A percentile compares a stretch with the other conserved stretches of the same genome.
Conservation (phyloP, 2,329 filamentous ascomycete genomes). For the Diaporthe batatas region DNA sequence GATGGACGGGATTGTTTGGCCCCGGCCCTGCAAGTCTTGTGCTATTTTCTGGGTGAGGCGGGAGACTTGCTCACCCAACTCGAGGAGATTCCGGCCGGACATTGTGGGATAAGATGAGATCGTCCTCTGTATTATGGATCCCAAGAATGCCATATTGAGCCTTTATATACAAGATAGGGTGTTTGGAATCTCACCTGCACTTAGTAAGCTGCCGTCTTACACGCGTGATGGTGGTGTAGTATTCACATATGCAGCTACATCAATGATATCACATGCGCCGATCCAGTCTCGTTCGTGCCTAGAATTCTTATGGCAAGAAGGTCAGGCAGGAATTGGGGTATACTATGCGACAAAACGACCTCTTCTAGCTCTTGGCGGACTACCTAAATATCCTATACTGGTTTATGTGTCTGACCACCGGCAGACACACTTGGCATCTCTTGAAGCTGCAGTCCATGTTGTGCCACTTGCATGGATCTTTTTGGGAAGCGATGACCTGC, state of each 20-base stretch:
- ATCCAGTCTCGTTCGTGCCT: too few species aligned
- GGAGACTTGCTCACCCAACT: constrained; percentile 6
- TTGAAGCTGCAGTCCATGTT: not conserved
- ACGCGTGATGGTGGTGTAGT: not conserved
- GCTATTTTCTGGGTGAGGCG: constrained; percentile 1
- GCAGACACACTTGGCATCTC: not conserved
- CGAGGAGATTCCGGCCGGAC: not conserved
- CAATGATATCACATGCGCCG: too few species aligned
- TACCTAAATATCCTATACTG: too few species aligned
- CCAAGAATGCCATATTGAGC: too few species aligned
- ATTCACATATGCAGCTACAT: too few species aligned
- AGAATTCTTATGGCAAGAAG: too few species aligned
- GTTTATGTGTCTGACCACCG: not conserved
- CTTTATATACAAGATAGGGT: not conserved
- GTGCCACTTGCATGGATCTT: not conserved
- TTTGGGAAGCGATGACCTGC: not conserved
- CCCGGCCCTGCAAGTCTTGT: not conserved
- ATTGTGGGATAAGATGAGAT: too few species aligned
- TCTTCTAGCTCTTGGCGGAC: too few species aligned
- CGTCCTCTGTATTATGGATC: too few species aligned
- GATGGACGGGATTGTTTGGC: not conserved
- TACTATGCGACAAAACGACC: too few species aligned
- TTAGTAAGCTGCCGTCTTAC: constrained; percentile 6
- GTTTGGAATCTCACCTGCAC: not conserved
- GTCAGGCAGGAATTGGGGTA: too few species aligned